Percentiles rank a stretch among this genome's conserved stretches.
phyloP scores from a whole-genome alignment of 768 basidiomycete genomes.

The Phlebiopsis flavidoalba region DNA sequence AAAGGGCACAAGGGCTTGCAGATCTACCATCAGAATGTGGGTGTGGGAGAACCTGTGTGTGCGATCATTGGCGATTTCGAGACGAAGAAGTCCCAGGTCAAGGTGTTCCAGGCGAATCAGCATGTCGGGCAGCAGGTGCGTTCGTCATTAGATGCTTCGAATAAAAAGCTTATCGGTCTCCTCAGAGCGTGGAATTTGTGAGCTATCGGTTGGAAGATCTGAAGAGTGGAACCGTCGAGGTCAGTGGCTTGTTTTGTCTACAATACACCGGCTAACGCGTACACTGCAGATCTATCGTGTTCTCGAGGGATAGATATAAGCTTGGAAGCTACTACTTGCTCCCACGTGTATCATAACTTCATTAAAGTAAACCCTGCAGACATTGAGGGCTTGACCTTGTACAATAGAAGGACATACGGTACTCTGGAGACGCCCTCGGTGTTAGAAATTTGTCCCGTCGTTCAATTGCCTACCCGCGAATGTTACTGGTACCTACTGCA shows the following conservation, averaged over 20 bases:
- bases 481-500: too few species aligned
- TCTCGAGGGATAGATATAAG: constrained; percentile 19
- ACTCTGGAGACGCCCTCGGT: too few species aligned
- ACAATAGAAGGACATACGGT: too few species aligned
- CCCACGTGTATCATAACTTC: too few species aligned
- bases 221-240: constrained; percentile 81
- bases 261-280: background rate
- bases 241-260: constrained; percentile 24
- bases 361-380: too few species aligned
- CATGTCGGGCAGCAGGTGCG: constrained; percentile 78
- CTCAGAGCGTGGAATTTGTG: constrained; percentile 64
- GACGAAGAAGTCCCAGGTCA: constrained; percentile 79
- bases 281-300: constrained; percentile 26
- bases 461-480: too few species aligned
- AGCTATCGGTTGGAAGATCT: constrained; percentile 88
- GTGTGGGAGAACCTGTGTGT: constrained; percentile 52
- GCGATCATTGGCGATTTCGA: constrained; percentile 84
- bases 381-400: too few species aligned
- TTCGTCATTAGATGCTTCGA: constrained; percentile 15
- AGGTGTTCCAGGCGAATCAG: constrained; percentile 82
- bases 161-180: constrained; percentile 8
- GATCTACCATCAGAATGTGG: constrained; percentile 58
- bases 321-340: too few species aligned
- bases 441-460: too few species aligned
- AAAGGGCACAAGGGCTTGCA: constrained; percentile 79